phyloP scores from a whole-genome alignment of 345 rosid genomes.

The Melaleuca alternifolia region DNA sequence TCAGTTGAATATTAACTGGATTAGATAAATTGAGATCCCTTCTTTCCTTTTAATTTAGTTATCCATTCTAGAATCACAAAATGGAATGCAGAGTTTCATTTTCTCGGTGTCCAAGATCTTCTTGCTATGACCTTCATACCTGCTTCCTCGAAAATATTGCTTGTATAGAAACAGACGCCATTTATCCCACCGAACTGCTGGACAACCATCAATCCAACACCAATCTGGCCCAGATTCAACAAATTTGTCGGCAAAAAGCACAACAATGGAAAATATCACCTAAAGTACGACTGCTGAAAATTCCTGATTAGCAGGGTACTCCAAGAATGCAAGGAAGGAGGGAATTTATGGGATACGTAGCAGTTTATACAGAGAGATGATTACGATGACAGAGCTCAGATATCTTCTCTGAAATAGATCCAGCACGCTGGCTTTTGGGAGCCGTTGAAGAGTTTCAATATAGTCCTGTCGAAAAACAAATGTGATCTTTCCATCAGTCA shows the following conservation, averaged over 20 bases:
- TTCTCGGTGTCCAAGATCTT: background rate
- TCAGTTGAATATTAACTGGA: background rate
- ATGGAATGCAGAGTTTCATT: background rate
- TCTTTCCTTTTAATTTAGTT: background rate
- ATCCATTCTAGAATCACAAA: background rate
- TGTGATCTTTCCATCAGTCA: background rate
- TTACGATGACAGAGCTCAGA: slow-evolving; percentile 63
- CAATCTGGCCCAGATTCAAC: slow-evolving; percentile 43
- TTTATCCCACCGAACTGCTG: slow-evolving; percentile 97
- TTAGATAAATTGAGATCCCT: background rate
- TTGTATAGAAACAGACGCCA: slow-evolving; percentile 67
- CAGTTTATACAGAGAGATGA: background rate
- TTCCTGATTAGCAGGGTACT: background rate
- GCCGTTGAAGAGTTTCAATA: slow-evolving; percentile 54
- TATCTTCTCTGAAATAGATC: slow-evolving; percentile 76
- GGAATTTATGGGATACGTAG: background rate
- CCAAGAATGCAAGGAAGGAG: background rate
- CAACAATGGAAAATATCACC: background rate
- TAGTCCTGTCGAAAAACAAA: slow-evolving; percentile 45
- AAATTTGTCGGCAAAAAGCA: background rate
- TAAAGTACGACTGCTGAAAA: background rate
- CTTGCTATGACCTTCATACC: slow-evolving; percentile 23
- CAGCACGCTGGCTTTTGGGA: slow-evolving; percentile 60
- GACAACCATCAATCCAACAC: slow-evolving; percentile 79
- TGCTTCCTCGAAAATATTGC: slow-evolving; percentile 75